Base-by-base conservation (phyloP, 192 early-diverging fungal species). In the Coemansia sp. region DNA sequence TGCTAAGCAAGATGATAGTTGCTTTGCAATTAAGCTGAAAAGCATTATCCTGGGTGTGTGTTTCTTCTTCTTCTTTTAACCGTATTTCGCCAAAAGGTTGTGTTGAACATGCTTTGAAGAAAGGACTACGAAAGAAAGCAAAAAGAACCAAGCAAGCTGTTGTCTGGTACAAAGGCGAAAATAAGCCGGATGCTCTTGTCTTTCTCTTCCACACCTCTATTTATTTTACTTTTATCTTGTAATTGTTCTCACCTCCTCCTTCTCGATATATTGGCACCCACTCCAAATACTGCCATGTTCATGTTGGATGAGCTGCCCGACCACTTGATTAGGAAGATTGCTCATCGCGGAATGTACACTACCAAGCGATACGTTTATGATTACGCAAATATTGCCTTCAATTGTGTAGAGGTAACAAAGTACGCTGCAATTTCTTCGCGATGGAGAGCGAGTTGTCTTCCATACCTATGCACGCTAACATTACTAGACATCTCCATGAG, bases 261-360 rank as follows among this genome's bases (percentile, higher is more conserved):
- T 40, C 47, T 27, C 47, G 0, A 0, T 25, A 0, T 12, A 2
- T 7, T 22, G 9, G 19, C 2, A 8, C 19, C 47, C 27, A 0
- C 2, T 15, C 24, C 27, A 29, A 0, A 20, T 3, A 27, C 14
- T 25, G 9, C 11, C 24, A 51, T 51, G 47, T 4, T 25, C 22
- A 51, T 27, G 11, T 14, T 51, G 11, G 11, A 11, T 3, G 11
- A 27, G 6, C 47, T 51, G 15, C 47, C 47, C 22, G 47, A 51
- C 47, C 47, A 51, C 12, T 12, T 51, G 12, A 51, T 51, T 27
- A 51, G 47, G 22, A 51, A 51, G 22, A 51, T 51, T 51, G 47
- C 12, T 1, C 24, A 11, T 25, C 19, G n/a, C 1, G 10, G 7
- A 22, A 46, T 22, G 9, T 9, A 9, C 19, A 20, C n/a, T n/a